A percentile compares a stretch with the other conserved stretches of the same genome.
Evolutionary conservation across 176 grass and related monocot genomes (phyloP).

Genomic region (Saccharum officinarum): DNA sequence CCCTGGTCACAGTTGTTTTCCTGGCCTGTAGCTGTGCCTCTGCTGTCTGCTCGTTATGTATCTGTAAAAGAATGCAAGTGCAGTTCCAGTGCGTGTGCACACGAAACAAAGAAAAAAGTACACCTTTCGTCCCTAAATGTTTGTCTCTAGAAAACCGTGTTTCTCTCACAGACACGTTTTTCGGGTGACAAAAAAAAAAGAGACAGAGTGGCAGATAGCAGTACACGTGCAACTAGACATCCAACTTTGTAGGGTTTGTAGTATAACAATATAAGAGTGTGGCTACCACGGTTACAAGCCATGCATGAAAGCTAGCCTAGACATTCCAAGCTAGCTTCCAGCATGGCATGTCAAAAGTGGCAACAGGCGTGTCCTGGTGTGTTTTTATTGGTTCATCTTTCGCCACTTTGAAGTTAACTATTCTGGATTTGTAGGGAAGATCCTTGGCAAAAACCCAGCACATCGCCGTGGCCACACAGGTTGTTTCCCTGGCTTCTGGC

Average conservation of each 20-base stretch:
- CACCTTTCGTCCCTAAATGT: no score
- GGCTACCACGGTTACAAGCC: conserved; percentile 22
- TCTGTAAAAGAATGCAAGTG: no score
- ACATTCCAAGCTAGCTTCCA: conserved; percentile 27
- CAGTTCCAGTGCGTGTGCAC: no score
- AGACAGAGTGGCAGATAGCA: not conserved
- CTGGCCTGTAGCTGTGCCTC: not conserved
- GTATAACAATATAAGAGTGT: not conserved
- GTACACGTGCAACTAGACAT: conserved; percentile 31
- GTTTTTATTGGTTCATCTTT: not conserved
- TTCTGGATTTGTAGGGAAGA: not conserved
- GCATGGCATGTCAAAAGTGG: conserved; percentile 14
- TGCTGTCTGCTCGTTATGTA: not conserved
- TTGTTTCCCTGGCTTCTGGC: conserved; percentile 21
- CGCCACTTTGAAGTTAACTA: not conserved
- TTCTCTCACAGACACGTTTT: no score
- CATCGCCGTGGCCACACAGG: not conserved
- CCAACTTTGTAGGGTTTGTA: not conserved
- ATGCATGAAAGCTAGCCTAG: conserved; percentile 15
- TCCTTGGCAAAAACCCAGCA: conserved; percentile 8
- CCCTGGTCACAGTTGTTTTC: conserved; percentile 37
- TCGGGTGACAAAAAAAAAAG: no score
- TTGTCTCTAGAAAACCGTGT: no score
- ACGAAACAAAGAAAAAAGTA: not conserved
- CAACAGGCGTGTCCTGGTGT: not conserved